Conservation (phyloP, 768 basidiomycete species). For the Wakefieldia striispora region DNA sequence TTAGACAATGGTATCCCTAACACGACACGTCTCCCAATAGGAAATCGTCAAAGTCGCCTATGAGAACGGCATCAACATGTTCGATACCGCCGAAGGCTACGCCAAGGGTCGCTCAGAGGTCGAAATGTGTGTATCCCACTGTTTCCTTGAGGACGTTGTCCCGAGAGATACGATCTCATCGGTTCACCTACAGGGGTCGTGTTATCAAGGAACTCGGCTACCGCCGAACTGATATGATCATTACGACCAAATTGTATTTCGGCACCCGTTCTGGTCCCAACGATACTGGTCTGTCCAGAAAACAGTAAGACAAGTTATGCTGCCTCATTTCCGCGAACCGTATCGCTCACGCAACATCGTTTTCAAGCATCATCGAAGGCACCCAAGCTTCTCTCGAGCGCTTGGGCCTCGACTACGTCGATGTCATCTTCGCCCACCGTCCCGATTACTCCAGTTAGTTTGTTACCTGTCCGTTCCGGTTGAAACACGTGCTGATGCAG, state of each 20-base stretch:
- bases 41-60: constrained; percentile 56
- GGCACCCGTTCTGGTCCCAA: constrained; percentile 49
- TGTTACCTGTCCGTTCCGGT: neutral
- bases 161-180: neutral
- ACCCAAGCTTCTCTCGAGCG: constrained; percentile 48
- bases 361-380: constrained; percentile 53
- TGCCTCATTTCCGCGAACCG: neutral
- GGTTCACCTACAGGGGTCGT: constrained; percentile 36
- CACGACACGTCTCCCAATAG: constrained; percentile 12
- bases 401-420: constrained; percentile 54
- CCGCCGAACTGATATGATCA: constrained; percentile 47
- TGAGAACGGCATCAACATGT: constrained; percentile 51
- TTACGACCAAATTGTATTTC: constrained; percentile 60
- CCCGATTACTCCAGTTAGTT: constrained; percentile 37
- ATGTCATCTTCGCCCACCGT: constrained; percentile 49
- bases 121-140: constrained; percentile 44
- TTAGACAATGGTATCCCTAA: neutral
- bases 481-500: constrained; percentile 1
- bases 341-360: neutral
- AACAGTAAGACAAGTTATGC: constrained; percentile 21
- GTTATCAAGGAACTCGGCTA: constrained; percentile 54
- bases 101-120: constrained; percentile 47
- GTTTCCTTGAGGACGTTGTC: neutral
- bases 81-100: constrained; percentile 48
- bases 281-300: constrained; percentile 35